These are phyloP conservation scores for Kodamaea derodonti DNA, from an alignment of 1,139 yeast species.

Conservation along the genomic window DNA sequence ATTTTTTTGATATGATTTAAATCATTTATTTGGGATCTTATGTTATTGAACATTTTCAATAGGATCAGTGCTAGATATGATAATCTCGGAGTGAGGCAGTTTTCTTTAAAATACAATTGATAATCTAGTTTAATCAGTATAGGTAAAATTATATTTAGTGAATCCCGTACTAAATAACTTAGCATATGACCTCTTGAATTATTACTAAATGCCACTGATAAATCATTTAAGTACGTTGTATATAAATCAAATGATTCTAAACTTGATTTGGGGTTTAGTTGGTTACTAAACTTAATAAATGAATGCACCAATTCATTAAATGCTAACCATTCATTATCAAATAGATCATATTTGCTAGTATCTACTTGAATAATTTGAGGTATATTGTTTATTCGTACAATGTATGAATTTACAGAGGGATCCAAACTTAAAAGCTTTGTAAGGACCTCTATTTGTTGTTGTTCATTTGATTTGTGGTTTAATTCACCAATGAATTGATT, in stretches of 20 bases:
- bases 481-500: conserved; percentile 9
- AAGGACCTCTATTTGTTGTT: conserved; percentile 9
- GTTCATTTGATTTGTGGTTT: conserved; percentile 4
- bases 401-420: conserved; percentile 11
- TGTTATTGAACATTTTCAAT: conserved; percentile 59
- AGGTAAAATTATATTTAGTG: conserved; percentile 44
- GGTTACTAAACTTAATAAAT: conserved; percentile 50
- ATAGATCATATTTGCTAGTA: conserved; percentile 22
- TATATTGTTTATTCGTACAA: conserved; percentile 9
- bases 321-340: conserved; percentile 43
- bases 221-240: conserved; percentile 47
- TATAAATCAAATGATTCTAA: conserved; percentile 58
- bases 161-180: conserved; percentile 38
- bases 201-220: conserved; percentile 59
- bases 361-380: conserved; percentile 4
- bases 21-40: conserved; percentile 55
- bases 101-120: conserved; percentile 39
- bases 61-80: conserved; percentile 55
- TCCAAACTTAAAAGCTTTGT: conserved; percentile 9
- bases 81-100: conserved; percentile 43
- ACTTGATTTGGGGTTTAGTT: conserved; percentile 57
- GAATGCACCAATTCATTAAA: conserved; percentile 48
- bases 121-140: conserved; percentile 49
- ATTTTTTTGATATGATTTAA: conserved; percentile 44
- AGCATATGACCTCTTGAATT: conserved; percentile 47